Conservation (phyloP, 352 stramenopile genomes). For the Phytophthora pinifolia region DNA sequence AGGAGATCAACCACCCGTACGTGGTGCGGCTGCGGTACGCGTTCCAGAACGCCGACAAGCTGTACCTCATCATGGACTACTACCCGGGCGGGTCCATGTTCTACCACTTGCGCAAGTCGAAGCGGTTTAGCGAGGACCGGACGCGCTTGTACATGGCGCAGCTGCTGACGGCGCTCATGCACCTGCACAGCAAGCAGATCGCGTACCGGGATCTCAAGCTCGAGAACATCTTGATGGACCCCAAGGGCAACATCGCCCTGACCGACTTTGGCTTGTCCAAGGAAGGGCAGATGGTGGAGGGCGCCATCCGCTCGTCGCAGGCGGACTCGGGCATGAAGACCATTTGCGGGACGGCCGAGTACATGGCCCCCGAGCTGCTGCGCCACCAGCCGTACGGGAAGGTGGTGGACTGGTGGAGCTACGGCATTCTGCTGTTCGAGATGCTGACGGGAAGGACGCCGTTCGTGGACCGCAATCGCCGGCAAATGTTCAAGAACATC, state of each 20-base stretch:
- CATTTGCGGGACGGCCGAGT: slow-evolving; percentile 88
- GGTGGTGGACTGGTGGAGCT: slow-evolving; percentile 91
- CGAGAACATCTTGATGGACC: slow-evolving; percentile 91
- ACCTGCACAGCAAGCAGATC: slow-evolving; percentile 89
- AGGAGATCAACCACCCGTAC: slow-evolving; percentile 89
- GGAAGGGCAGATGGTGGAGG: slow-evolving; percentile 80
- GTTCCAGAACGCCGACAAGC: slow-evolving; percentile 87
- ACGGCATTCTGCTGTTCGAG: slow-evolving; percentile 87
- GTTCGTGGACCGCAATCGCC: slow-evolving; percentile 87
- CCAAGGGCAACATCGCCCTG: slow-evolving; percentile 84
- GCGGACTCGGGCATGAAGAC: slow-evolving; percentile 86
- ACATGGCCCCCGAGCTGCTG: slow-evolving; percentile 86
- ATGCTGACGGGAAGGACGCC: slow-evolving; percentile 88
- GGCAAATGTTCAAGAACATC: slow-evolving; percentile 92
- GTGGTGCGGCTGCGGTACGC: slow-evolving; percentile 85
- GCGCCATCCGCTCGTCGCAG: slow-evolving; percentile 80
- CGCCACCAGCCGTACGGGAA: slow-evolving; percentile 88
- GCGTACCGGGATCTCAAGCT: slow-evolving; percentile 90
- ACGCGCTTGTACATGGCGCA: slow-evolving; percentile 89
- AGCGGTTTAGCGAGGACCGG: slow-evolving; percentile 83
- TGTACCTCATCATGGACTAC: slow-evolving; percentile 98
- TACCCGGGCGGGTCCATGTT: slow-evolving; percentile 91
- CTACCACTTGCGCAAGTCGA: slow-evolving; percentile 87
- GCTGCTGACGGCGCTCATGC: slow-evolving; percentile 85
- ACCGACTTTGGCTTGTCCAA: slow-evolving; percentile 90